Conservation (phyloP, 202 grass and related monocot genomes). For the Schoenoplectus triqueter region DNA sequence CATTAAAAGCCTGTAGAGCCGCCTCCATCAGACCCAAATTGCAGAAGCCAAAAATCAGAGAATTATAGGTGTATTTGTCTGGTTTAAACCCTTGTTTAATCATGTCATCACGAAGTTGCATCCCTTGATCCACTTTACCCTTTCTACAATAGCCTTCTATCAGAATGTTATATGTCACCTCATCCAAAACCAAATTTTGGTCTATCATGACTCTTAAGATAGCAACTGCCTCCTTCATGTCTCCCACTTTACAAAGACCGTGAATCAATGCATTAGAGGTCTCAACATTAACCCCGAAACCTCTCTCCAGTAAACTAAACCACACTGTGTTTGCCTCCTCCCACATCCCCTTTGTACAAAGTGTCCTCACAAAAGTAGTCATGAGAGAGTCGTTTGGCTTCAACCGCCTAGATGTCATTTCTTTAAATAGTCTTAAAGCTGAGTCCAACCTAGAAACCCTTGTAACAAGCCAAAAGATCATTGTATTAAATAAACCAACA, state of each 20-base stretch:
- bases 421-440: slow-evolving; percentile 48
- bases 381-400: slow-evolving; percentile 77
- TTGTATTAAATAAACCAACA: slow-evolving; percentile 60
- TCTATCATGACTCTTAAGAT: slow-evolving; percentile 63
- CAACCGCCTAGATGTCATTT: slow-evolving; percentile 73
- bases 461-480: slow-evolving; percentile 65
- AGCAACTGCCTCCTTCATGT: slow-evolving; percentile 59
- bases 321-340: slow-evolving; percentile 65
- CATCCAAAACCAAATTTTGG: slow-evolving; percentile 60
- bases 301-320: slow-evolving; percentile 57
- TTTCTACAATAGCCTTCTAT: slow-evolving; percentile 75
- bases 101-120: slow-evolving; percentile 77
- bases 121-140: slow-evolving; percentile 61
- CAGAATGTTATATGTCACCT: slow-evolving; percentile 85
- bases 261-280: slow-evolving; percentile 92
- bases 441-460: slow-evolving; percentile 55
- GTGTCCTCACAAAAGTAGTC: slow-evolving; percentile 61
- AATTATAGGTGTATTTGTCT: slow-evolving; percentile 77
- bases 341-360: slow-evolving; percentile 67
- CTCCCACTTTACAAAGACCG: slow-evolving; percentile 61
- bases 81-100: slow-evolving; percentile 72
- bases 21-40: slow-evolving; percentile 77
- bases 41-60: slow-evolving; percentile 60
- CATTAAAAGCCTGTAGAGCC: slow-evolving; percentile 52
- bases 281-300: slow-evolving; percentile 62